These are phyloP conservation scores for Drosera spatulata DNA, from an alignment of 179 eudicot species.

Conservation along the genomic window DNA sequence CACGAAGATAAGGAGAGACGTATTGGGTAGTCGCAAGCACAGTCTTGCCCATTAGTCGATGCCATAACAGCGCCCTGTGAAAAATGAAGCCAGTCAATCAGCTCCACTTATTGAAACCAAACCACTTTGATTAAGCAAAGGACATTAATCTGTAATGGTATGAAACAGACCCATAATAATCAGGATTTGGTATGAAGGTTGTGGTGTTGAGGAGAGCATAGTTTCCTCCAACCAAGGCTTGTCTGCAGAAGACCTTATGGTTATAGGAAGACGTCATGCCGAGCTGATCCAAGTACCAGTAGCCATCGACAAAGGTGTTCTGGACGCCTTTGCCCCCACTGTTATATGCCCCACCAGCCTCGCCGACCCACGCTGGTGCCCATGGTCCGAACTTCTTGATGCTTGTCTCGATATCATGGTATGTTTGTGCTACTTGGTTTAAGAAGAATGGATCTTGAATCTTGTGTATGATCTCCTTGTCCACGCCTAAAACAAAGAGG, in stretches of 20 bases:
- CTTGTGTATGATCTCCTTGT: conserved; percentile 28
- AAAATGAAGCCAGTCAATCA: not conserved
- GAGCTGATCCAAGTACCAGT: conserved; percentile 63
- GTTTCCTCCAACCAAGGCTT: conserved; percentile 50
- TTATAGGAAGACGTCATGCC: conserved; percentile 49
- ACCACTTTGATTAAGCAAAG: not conserved
- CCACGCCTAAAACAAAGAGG: conserved; percentile 23
- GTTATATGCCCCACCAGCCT: conserved; percentile 60
- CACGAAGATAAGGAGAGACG: conserved; percentile 30
- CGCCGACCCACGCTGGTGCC: conserved; percentile 52
- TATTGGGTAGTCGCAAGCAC: conserved; percentile 26
- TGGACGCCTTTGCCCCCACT: conserved; percentile 47
- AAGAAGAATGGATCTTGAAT: conserved; percentile 42
- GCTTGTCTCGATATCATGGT: conserved; percentile 10
- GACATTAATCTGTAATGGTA: no score
- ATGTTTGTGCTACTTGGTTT: conserved; percentile 27
- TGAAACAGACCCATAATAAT: conserved; percentile 38
- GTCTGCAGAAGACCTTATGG: conserved; percentile 56
- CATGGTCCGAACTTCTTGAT: conserved; percentile 26
- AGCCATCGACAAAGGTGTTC: conserved; percentile 41
- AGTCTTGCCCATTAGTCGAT: conserved; percentile 44
- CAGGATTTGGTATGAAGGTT: conserved; percentile 51
- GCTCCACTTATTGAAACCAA: not conserved
- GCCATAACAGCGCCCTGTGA: conserved; percentile 51
- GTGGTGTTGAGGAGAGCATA: conserved; percentile 52